Conservation (phyloP, 768 basidiomycete species). For the Pleurotus citrinopileatus region DNA sequence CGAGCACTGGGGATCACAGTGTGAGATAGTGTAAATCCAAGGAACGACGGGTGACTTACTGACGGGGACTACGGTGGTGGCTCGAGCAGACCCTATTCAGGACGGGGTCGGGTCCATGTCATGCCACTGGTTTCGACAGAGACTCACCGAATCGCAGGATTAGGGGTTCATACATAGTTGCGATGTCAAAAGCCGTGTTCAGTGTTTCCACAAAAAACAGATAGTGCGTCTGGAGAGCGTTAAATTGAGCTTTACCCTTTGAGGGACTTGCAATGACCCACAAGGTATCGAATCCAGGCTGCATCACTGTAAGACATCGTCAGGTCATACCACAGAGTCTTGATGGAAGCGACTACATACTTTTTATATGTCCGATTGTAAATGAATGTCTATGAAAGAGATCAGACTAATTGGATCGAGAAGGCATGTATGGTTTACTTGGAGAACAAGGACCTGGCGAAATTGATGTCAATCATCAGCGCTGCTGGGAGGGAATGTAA, state of each 20-base stretch:
- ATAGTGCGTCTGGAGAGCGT: slow-evolving; percentile 3
- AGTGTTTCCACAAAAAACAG: slow-evolving; percentile 12
- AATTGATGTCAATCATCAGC: too few species aligned
- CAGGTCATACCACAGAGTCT: background rate
- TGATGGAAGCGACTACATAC: background rate
- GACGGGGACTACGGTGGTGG: background rate
- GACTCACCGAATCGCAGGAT: slow-evolving; percentile 2
- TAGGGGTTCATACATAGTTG: slow-evolving; percentile 10
- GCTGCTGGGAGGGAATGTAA: too few species aligned
- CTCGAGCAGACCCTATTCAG: background rate
- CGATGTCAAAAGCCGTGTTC: slow-evolving; percentile 10
- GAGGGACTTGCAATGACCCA: background rate
- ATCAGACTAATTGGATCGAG: too few species aligned
- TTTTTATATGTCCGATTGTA: slow-evolving; percentile 1
- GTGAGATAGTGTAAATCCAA: background rate
- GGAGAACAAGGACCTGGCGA: too few species aligned
- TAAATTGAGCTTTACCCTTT: background rate
- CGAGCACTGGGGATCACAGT: background rate
- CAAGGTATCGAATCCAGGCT: background rate
- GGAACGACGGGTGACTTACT: background rate
- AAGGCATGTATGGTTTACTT: too few species aligned
- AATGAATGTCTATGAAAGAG: background rate
- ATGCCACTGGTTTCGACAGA: background rate
- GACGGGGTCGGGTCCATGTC: background rate
- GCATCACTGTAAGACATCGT: background rate